These are phyloP conservation scores for Geotrichum aggregatum DNA, from an alignment of 1,139 yeast species.

Conservation along the genomic window DNA sequence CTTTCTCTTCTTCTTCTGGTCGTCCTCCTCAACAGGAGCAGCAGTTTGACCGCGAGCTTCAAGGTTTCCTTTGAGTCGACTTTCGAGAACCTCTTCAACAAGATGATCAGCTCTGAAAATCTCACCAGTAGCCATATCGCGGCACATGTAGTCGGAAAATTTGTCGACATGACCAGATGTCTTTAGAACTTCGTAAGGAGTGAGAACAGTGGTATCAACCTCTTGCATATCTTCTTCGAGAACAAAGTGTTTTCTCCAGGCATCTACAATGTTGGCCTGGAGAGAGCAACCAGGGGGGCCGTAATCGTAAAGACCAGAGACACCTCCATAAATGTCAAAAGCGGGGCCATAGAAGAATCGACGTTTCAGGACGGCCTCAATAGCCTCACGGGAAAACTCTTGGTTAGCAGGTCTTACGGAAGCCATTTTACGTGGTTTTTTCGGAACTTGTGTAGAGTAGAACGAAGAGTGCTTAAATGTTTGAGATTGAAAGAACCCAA, in stretches of 20 bases:
- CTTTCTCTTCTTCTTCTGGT: slow-evolving; percentile 68
- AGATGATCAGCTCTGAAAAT: slow-evolving; percentile 98
- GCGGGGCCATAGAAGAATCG: slow-evolving; percentile 97
- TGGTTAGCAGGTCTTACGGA: slow-evolving; percentile 29
- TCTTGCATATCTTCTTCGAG: slow-evolving; percentile 98
- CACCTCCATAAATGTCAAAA: slow-evolving; percentile 97
- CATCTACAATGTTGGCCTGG: slow-evolving; percentile 90
- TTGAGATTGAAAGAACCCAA: not conserved
- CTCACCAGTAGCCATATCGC: slow-evolving; percentile 92
- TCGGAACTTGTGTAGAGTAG: not conserved
- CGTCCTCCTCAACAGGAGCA: slow-evolving; percentile 58
- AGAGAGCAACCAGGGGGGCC: slow-evolving; percentile 99
- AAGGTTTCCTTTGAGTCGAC: slow-evolving; percentile 92
- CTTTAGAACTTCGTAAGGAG: slow-evolving; percentile 95
- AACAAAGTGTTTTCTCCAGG: slow-evolving; percentile 96
- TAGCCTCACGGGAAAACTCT: slow-evolving; percentile 69
- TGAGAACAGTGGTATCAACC: slow-evolving; percentile 95
- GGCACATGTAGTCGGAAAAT: slow-evolving; percentile 99
- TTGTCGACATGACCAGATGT: slow-evolving; percentile 99
- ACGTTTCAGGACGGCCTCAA: slow-evolving; percentile 88
- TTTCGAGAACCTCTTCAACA: slow-evolving; percentile 94
- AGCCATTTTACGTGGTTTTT: slow-evolving; percentile 22
- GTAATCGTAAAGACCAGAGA: slow-evolving; percentile 93
- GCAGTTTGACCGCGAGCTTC: slow-evolving; percentile 79
- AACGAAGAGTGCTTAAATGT: slow-evolving; percentile 4